These are phyloP conservation scores for Nemania abortiva DNA, from an alignment of 2,329 filamentous ascomycete species.

Conservation along the genomic window DNA sequence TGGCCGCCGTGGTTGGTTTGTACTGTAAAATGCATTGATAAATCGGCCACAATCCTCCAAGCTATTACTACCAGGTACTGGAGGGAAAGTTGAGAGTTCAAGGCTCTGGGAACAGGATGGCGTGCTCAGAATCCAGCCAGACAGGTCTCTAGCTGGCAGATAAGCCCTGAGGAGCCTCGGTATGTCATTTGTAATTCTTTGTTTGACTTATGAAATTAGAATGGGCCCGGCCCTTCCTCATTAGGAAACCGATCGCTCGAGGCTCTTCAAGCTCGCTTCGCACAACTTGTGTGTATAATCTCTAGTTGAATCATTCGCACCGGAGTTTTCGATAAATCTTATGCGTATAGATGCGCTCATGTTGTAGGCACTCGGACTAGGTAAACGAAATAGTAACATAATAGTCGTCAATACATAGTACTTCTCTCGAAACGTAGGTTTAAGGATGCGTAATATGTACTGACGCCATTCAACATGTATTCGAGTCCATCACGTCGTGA, in stretches of 20 bases:
- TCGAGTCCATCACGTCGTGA: not conserved
- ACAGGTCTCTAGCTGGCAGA: not conserved
- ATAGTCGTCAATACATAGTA: not conserved
- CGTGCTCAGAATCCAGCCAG: not conserved
- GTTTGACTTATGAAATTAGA: conserved; percentile 17
- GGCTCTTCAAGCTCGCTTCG: not conserved
- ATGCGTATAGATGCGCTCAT: not conserved
- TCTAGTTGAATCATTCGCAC: not conserved
- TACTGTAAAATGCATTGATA: not conserved
- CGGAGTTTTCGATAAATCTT: not conserved
- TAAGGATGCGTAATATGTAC: not conserved
- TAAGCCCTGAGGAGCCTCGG: not conserved
- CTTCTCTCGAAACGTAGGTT: not conserved
- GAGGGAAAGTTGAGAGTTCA: not conserved
- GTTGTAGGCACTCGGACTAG: not conserved
- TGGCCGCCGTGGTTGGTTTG: conserved; percentile 12
- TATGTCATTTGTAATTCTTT: conserved; percentile 32
- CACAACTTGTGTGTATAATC: conserved; percentile 19
- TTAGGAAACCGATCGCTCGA: conserved; percentile 19
- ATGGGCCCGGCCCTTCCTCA: conserved; percentile 27
- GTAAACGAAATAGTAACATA: not conserved
- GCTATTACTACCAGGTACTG: not conserved
- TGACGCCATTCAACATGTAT: not conserved
- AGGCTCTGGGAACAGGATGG: not conserved
- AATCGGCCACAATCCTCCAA: not conserved